These are phyloP conservation scores for Nepenthes alata DNA, from an alignment of 179 eudicot species.

Conservation along the genomic window DNA sequence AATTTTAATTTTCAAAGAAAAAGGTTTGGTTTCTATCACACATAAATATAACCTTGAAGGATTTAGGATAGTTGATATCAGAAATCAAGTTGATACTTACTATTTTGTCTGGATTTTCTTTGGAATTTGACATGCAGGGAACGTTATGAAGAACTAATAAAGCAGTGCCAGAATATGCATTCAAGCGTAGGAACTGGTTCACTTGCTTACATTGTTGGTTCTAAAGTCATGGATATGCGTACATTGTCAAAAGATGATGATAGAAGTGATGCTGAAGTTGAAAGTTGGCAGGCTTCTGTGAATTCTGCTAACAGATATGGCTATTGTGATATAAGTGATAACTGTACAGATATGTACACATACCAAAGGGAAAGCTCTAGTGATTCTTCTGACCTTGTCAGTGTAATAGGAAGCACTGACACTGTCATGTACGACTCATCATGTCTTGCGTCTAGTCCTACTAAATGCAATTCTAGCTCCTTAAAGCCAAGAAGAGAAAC, in stretches of 20 bases:
- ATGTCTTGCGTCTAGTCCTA: conserved; percentile 34
- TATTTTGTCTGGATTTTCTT: conserved; percentile 4
- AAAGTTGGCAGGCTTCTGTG: conserved; percentile 35
- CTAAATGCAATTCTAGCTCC: conserved; percentile 28
- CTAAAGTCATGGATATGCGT: conserved; percentile 96
- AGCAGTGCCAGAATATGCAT: conserved; percentile 90
- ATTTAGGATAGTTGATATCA: not conserved
- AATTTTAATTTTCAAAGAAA: no score
- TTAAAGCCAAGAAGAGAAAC: conserved; percentile 32
- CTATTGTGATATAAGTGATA: conserved; percentile 32
- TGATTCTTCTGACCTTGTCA: conserved; percentile 56
- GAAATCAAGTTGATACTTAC: not conserved
- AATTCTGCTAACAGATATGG: conserved; percentile 28
- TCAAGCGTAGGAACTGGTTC: conserved; percentile 94
- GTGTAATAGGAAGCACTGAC: conserved; percentile 56
- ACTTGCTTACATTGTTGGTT: conserved; percentile 87
- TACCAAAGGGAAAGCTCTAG: conserved; percentile 58
- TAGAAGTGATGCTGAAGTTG: conserved; percentile 42
- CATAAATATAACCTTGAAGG: no score
- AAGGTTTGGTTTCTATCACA: no score
- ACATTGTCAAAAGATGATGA: conserved; percentile 54
- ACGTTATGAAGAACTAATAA: conserved; percentile 68
- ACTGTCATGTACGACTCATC: conserved; percentile 62
- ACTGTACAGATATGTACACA: conserved; percentile 46
- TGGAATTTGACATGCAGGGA: conserved; percentile 43